Evolutionary conservation across 768 basidiomycete species (phyloP), one percentile per base, ranked within the genome.

Genomic region (Guyanaporus albipodus): DNA sequence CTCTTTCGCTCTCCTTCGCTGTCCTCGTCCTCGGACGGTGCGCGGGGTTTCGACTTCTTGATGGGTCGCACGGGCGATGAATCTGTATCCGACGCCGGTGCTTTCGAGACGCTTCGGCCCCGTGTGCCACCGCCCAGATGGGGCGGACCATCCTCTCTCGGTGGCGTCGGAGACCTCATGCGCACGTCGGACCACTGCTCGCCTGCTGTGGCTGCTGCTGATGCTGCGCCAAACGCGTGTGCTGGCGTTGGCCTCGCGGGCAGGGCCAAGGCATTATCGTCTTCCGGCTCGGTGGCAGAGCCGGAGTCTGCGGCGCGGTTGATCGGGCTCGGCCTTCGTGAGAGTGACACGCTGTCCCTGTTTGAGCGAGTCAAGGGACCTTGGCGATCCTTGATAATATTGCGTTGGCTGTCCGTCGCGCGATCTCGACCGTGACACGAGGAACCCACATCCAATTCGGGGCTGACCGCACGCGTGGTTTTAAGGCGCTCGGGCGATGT

Each of bases 1-100:
- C 63, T 71, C 61, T 70, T 76, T 27, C 71, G 71, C 29, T 76
- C 79, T 18, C 67, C 71, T 52, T 81, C 82, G 57, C 81, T 85
- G 56, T 83, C 81, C 40, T 77, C 76, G 44, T 80, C 78, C 49
- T 73, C 74, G 15, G 72, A 72, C 18, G 69, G 61, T 33, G 51
- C 54, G 28, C 48, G 58, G 21, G 66, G 55, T 54, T 75, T 74
- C 21, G 55, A 66, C 49, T 70, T 70, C 68, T 84, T 83, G 62
- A 80, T 79, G 8, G 67, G 61, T 10, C 63, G 68, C 21, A 54
- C 58, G n/a, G 79, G 74, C n/a, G 79, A 76, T 4, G 77, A 74
- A 46, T 80, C 78, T 9, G 78, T 69, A 52, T 76, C 77, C 29
- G 67, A 67, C 24, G 57, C 36, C 15, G 60, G 29, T 50, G 50